These are phyloP conservation scores for Leccinum fallax DNA, from an alignment of 1,284 basidiomycete genomes.

Conservation along the genomic window DNA sequence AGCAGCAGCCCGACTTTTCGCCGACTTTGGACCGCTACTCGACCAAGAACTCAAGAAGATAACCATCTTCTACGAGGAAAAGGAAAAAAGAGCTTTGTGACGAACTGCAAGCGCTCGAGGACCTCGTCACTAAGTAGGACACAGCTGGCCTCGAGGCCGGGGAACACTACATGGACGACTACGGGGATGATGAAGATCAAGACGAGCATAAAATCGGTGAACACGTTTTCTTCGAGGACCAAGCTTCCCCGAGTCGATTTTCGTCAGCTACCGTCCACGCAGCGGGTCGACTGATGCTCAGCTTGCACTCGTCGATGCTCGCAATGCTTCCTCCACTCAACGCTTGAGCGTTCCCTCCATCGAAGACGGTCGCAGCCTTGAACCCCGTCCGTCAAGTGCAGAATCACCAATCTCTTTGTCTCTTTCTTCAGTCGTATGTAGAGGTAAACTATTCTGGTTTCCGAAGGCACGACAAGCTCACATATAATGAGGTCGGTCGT, in stretches of 20 bases:
- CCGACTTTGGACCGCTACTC: background rate
- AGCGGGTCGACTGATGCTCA: constrained; percentile 26
- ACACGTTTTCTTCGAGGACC: background rate
- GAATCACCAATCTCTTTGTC: too few relatives aligned
- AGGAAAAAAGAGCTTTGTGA: background rate
- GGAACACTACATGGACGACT: background rate
- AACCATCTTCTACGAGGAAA: background rate
- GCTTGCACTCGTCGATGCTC: constrained; percentile 1
- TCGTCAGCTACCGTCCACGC: constrained; percentile 32
- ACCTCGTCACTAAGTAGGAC: background rate
- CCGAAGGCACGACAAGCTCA: constrained; percentile 33
- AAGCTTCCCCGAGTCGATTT: constrained; percentile 29
- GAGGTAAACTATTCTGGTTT: too few relatives aligned
- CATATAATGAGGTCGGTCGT: constrained; percentile 65
- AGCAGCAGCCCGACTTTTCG: background rate
- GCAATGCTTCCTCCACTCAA: constrained; percentile 24
- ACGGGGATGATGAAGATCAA: background rate
- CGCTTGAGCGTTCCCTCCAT: constrained; percentile 58
- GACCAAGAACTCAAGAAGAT: background rate
- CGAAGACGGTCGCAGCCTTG: constrained; percentile 37
- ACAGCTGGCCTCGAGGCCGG: background rate
- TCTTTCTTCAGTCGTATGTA: too few relatives aligned
- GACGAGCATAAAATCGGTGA: background rate
- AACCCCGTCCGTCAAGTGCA: constrained; percentile 37
- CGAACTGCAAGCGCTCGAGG: background rate